Evolutionary conservation across 129 eudicot species (phyloP).

Genomic region (Saussurea involucrata): DNA sequence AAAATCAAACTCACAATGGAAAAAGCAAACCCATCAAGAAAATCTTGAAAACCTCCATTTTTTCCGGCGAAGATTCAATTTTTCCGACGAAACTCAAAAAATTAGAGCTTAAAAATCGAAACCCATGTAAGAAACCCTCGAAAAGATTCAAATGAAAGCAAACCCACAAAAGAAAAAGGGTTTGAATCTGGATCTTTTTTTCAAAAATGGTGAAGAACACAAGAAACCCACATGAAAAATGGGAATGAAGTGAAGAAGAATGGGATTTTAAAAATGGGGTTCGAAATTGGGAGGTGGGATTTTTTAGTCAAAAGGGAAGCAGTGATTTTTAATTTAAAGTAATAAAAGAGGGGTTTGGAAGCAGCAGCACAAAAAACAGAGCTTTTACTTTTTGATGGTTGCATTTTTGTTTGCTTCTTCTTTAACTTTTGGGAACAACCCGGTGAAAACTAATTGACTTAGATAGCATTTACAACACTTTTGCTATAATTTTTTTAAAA

Average conservation of each 20-base stretch:
- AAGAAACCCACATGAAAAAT: slow-evolving; percentile 18
- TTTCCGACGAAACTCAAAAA: not conserved
- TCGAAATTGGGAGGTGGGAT: slow-evolving; percentile 40
- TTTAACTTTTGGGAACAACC: slow-evolving; percentile 29
- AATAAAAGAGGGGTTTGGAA: slow-evolving; percentile 17
- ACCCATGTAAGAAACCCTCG: slow-evolving; percentile 8
- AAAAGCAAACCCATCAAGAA: not conserved
- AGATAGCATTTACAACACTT: no score
- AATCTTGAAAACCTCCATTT: not conserved
- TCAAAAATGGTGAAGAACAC: slow-evolving; percentile 19
- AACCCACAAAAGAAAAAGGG: slow-evolving; percentile 7
- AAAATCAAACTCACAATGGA: no score
- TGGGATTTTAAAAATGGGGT: slow-evolving; percentile 40
- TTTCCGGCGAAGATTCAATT: not conserved
- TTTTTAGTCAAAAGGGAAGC: slow-evolving; percentile 42
- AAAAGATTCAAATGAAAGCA: not conserved
- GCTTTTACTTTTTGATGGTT: slow-evolving; percentile 60
- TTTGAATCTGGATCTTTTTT: slow-evolving; percentile 12
- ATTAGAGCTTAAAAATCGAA: not conserved
- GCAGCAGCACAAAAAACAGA: slow-evolving; percentile 29
- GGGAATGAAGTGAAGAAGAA: slow-evolving; percentile 31
- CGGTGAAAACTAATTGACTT: slow-evolving; percentile 22
- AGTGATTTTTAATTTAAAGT: slow-evolving; percentile 37
- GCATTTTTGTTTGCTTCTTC: slow-evolving; percentile 26
- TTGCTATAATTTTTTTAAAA: no score